Percentiles rank a stretch among this genome's conserved stretches.
Conservation (phyloP, 116 monocot genomes). For the Papilionanthe hybrid region DNA sequence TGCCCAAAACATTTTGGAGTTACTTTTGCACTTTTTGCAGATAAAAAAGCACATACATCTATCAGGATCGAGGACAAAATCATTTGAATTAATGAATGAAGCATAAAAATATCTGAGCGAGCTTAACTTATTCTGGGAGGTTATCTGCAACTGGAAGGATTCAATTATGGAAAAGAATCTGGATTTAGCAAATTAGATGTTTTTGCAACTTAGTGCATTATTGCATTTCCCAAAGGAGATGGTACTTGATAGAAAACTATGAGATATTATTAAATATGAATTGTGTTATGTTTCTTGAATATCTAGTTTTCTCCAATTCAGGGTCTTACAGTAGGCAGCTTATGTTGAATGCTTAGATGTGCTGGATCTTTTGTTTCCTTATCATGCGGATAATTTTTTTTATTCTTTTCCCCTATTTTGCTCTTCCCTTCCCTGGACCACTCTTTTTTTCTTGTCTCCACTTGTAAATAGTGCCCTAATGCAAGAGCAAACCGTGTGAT, state of each 20-base stretch:
- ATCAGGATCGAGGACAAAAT: background rate
- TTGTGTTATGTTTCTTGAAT: background rate
- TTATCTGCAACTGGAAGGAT: background rate
- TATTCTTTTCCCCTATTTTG: too few relatives aligned
- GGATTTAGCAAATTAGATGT: background rate
- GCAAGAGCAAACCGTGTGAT: too few relatives aligned
- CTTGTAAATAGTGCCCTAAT: too few relatives aligned
- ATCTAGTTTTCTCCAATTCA: background rate
- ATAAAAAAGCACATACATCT: background rate
- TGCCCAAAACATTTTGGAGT: background rate
- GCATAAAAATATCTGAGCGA: background rate
- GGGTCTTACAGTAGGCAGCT: background rate
- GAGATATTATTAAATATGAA: background rate
- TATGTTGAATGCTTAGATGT: background rate
- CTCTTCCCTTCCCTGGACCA: too few relatives aligned
- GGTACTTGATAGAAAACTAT: background rate
- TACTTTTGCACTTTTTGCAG: background rate
- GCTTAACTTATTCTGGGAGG: background rate
- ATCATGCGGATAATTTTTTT: too few relatives aligned
- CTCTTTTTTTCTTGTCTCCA: too few relatives aligned
- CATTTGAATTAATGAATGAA: background rate
- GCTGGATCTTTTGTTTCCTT: background rate
- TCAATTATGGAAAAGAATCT: background rate
- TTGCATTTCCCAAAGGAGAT: background rate
- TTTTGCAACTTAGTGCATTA: background rate